Evolutionary conservation across 768 basidiomycete species (phyloP).

Genomic region (Boletus rubroflammeus): DNA sequence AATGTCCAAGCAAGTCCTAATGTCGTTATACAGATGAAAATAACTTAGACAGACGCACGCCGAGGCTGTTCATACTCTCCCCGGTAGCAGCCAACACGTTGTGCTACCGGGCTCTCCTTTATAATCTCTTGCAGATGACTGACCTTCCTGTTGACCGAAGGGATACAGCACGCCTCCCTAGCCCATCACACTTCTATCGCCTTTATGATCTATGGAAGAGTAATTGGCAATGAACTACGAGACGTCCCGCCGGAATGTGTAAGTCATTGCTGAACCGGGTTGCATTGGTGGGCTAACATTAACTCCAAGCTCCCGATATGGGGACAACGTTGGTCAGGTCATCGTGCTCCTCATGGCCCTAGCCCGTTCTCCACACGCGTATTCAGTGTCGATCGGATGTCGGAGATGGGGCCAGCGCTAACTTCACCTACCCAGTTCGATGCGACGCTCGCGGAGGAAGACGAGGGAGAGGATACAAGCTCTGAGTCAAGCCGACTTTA

Average conservation of each 20-base stretch:
- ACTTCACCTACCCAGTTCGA: constrained; percentile 26
- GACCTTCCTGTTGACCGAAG: constrained; percentile 15
- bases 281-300: constrained; percentile 7
- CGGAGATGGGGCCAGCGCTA: constrained; percentile 17
- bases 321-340: constrained; percentile 30
- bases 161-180: constrained; percentile 13
- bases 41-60: constrained; percentile 14
- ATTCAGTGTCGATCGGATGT: constrained; percentile 19
- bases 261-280: constrained; percentile 9
- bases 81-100: constrained; percentile 23
- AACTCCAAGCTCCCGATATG: constrained; percentile 28
- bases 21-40: constrained; percentile 13
- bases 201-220: constrained; percentile 27
- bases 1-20: constrained; percentile 15
- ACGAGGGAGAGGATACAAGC: constrained; percentile 14
- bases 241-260: constrained; percentile 29
- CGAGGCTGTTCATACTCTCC: constrained; percentile 25
- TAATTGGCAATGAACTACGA: constrained; percentile 31
- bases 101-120: constrained; percentile 16
- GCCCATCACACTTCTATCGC: constrained; percentile 16
- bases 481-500: constrained; percentile 13
- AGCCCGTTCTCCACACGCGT: constrained; percentile 24
- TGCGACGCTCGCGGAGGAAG: constrained; percentile 14
- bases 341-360: constrained; percentile 23
- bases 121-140: constrained; percentile 24